Base-by-base conservation (phyloP, 306 rosid species). In the Inga oerstediana region DNA sequence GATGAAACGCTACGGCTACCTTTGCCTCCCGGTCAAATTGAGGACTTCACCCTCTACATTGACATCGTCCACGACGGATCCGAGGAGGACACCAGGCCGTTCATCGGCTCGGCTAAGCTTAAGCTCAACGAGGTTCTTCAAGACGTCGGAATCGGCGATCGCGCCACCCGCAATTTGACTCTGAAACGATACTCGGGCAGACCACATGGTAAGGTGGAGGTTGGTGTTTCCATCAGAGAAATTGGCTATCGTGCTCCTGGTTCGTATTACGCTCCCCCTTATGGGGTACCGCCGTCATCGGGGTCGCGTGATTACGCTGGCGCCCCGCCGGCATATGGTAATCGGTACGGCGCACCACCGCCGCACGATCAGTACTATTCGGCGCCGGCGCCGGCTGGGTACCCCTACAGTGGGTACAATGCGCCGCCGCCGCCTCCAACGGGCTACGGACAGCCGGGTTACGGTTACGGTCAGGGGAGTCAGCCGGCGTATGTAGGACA, bases 161-260 rank as follows among this genome's bases (percentile, higher is more conserved):
- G 82, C 0, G 64, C 70, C n/a, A 77, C 45, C 58, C 89, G 87
- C 19, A 77, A 84, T 0, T 87, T 95, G 7, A 75, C 82, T 19
- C 88, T 95, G 39, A 92, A 91, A 22, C 92, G 99, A 9, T 97
- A 97, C 0, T 93, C 99, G 0, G 99, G 98, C 0, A 86, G 99
- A 64, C 99, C 98, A 0, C 97, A 93, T 0, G 99, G 99, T 0
- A 95, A 93, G 81, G 66, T 92, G 13, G 94, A 95, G 3, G 89
- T 93, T 4, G 82, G 84, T 34, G 89, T 92, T 0, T 30, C 75
- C 0, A 72, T 93, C 41, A 87, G 85, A 39, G 89, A 90, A 20
- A 85, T 91, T 0, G 81, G 87, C 67, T 87, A 88, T 22, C 89
- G 62, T 81, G 85, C 89, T 62, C 88, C 74, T 64, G 91, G 87